A percentile compares a stretch with the other conserved stretches of the same genome.
These are phyloP conservation scores for Verticillium alfalfae DNA, from an alignment of 2,329 filamentous ascomycete species.

Conservation along the genomic window DNA sequence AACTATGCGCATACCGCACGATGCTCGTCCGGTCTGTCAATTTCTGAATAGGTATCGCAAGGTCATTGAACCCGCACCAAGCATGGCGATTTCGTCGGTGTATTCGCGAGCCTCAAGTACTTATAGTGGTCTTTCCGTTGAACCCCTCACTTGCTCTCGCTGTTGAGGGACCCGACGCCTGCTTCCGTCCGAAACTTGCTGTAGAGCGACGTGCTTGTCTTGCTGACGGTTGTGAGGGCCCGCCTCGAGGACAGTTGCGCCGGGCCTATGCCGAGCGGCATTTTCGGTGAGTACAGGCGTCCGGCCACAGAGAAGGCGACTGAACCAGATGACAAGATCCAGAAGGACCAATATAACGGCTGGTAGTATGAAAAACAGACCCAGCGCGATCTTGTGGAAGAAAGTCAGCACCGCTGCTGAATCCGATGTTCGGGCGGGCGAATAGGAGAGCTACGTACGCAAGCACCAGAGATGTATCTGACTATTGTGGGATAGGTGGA, in stretches of 20 bases:
- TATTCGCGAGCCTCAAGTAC: background rate
- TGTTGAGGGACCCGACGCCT: background rate
- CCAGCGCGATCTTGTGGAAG: constrained; percentile 30
- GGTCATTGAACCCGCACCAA: too few relatives aligned
- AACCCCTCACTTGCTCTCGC: background rate
- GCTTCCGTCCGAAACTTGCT: background rate
- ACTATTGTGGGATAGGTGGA: constrained; percentile 22
- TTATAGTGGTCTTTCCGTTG: background rate
- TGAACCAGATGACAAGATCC: constrained; percentile 48
- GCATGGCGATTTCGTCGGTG: too few relatives aligned
- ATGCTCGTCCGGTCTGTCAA: too few relatives aligned
- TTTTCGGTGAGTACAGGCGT: background rate
- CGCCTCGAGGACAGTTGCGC: background rate
- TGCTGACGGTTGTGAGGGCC: background rate
- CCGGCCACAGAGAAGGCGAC: constrained; percentile 30
- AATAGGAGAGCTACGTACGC: constrained; percentile 21
- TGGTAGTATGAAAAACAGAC: constrained; percentile 40
- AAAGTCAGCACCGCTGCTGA: background rate
- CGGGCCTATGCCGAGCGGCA: background rate
- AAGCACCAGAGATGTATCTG: constrained; percentile 29
- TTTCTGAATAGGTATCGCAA: too few relatives aligned
- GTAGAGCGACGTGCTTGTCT: background rate
- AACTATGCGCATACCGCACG: too few relatives aligned
- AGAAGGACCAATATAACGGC: constrained; percentile 40
- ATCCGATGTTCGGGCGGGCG: too few relatives aligned